phyloP scores from a whole-genome alignment of 2,329 filamentous ascomycete species.

The Penicillium sp. region DNA sequence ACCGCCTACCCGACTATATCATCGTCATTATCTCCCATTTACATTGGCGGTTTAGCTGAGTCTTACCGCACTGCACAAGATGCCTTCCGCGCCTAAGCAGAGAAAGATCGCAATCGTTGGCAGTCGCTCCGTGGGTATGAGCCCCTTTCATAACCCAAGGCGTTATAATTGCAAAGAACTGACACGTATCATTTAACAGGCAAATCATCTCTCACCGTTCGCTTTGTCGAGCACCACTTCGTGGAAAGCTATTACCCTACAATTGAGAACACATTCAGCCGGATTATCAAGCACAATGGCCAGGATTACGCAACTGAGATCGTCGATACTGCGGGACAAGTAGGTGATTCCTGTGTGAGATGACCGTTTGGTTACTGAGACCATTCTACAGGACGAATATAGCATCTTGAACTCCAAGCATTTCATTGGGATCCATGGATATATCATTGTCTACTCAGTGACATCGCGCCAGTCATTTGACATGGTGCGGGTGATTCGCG shows the following conservation, averaged over 20 bases:
- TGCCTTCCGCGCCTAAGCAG: conserved; percentile 76
- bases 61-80: conserved; percentile 36
- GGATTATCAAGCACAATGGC: conserved; percentile 86
- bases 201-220: conserved; percentile 95
- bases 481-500: conserved; percentile 92
- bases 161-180: background rate
- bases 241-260: conserved; percentile 99
- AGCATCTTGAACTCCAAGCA: conserved; percentile 98
- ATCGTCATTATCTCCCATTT: background rate
- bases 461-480: conserved; percentile 91
- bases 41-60: background rate
- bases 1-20: background rate
- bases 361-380: conserved; percentile 15
- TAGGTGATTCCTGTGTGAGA: conserved; percentile 42
- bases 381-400: conserved; percentile 76
- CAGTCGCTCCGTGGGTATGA: conserved; percentile 82
- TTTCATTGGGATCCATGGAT: conserved; percentile 98
- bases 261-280: conserved; percentile 98
- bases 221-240: conserved; percentile 96
- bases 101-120: conserved; percentile 95
- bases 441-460: conserved; percentile 98
- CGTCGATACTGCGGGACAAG: conserved; percentile 94
- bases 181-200: conserved; percentile 54
- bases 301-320: conserved; percentile 96
- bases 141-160: background rate